phyloP scores from a whole-genome alignment of 768 basidiomycete species.

The Termitomyces sp. region DNA sequence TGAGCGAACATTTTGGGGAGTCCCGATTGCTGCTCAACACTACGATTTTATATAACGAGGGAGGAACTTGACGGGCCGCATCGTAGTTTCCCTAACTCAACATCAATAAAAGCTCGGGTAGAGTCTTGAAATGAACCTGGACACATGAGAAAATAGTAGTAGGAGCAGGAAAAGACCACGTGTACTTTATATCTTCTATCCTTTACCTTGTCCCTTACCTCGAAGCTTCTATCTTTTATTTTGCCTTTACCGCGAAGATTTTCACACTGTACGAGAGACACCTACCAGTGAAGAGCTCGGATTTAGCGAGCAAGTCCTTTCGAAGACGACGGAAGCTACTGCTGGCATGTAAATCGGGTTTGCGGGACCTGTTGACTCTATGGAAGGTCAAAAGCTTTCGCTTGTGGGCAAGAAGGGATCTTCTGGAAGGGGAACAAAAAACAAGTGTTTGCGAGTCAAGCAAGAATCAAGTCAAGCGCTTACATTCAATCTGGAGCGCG shows the following conservation, averaged over 20 bases:
- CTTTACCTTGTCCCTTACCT: neutral
- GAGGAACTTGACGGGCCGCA: neutral
- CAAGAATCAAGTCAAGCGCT: too few species aligned
- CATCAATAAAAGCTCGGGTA: neutral
- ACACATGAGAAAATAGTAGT: neutral
- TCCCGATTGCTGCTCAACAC: too few species aligned
- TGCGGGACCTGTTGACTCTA: too few species aligned
- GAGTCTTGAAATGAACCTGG: neutral
- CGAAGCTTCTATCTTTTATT: neutral
- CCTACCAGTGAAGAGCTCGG: neutral
- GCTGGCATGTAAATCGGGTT: neutral
- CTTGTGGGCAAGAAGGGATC: too few species aligned
- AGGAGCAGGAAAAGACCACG: neutral
- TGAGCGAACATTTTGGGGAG: conserved; percentile 4
- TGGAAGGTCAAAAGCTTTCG: too few species aligned
- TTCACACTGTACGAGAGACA: neutral
- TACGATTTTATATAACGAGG: neutral
- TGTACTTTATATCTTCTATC: too few species aligned
- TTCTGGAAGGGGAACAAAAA: too few species aligned
- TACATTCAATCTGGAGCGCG: too few species aligned
- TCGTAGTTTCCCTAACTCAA: neutral
- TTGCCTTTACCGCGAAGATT: neutral
- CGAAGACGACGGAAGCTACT: neutral
- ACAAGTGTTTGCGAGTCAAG: too few species aligned
- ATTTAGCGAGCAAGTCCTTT: neutral